phyloP scores from a whole-genome alignment of 495 filamentous ascomycete genomes.

The Penicillium parvum region DNA sequence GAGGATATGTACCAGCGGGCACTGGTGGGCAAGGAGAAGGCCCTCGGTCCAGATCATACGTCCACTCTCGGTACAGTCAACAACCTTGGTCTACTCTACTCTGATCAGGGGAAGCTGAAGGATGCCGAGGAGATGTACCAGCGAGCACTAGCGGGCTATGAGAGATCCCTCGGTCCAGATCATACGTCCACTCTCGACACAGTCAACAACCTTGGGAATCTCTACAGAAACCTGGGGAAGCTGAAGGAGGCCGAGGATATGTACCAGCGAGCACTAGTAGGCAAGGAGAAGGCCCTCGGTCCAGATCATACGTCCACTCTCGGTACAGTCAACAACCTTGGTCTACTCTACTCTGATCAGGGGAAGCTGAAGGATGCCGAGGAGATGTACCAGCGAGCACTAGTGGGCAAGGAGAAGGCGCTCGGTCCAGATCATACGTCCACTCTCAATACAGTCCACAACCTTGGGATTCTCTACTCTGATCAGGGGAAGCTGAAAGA shows the following conservation, averaged over 20 bases:
- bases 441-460: conserved; percentile 29
- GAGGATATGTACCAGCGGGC: conserved; percentile 23
- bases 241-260: conserved; percentile 23
- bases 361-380: conserved; percentile 14
- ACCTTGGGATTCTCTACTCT: conserved; percentile 19
- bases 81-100: conserved; percentile 7
- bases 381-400: conserved; percentile 24
- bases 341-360: conserved; percentile 1
- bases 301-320: no score
- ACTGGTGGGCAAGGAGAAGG: no score
- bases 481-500: conserved; percentile 16
- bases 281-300: no score
- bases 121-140: conserved; percentile 25
- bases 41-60: no score
- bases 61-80: conserved; percentile 8
- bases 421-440: conserved; percentile 25
- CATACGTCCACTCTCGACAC: conserved; percentile 29
- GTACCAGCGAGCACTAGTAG: conserved; percentile 9
- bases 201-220: conserved; percentile 25
- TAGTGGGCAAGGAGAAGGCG: conserved; percentile 27
- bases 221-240: conserved; percentile 17
- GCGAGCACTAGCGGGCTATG: conserved; percentile 24
- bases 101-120: background rate
- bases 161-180: conserved; percentile 26
- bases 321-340: conserved; percentile 9